These are phyloP conservation scores for Blastomyces percursus DNA, from an alignment of 2,329 filamentous ascomycete genomes.

Conservation along the genomic window DNA sequence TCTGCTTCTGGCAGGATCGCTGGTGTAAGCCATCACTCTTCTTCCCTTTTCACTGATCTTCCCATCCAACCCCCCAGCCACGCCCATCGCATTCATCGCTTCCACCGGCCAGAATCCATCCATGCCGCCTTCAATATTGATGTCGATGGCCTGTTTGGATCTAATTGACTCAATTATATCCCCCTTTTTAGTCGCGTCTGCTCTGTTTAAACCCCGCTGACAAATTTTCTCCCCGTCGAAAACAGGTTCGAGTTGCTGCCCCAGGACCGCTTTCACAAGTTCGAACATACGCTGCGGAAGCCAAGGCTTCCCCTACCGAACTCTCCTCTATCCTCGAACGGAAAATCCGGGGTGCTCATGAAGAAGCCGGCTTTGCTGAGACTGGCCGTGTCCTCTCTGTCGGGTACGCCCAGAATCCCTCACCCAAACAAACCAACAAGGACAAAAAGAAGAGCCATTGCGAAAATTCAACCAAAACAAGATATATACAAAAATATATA, in stretches of 20 bases:
- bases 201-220: slow-evolving; percentile 29
- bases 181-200: slow-evolving; percentile 8
- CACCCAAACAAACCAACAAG: slow-evolving; percentile 7
- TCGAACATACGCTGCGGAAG: slow-evolving; percentile 83
- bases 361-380: slow-evolving; percentile 93
- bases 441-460: slow-evolving; percentile 17
- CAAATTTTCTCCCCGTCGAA: slow-evolving; percentile 29
- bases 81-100: slow-evolving; percentile 29
- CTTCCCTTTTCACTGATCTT: slow-evolving; percentile 32
- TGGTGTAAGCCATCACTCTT: slow-evolving; percentile 65
- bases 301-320: slow-evolving; percentile 93
- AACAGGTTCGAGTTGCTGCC: slow-evolving; percentile 73
- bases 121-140: slow-evolving; percentile 23
- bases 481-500: background rate
- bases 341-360: slow-evolving; percentile 95
- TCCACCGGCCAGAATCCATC: slow-evolving; percentile 24
- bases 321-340: slow-evolving; percentile 99
- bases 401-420: slow-evolving; percentile 58
- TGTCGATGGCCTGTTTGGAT: slow-evolving; percentile 18
- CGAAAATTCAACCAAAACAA: background rate
- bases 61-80: slow-evolving; percentile 12
- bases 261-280: slow-evolving; percentile 64
- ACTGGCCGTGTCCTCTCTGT: slow-evolving; percentile 97
- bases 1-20: slow-evolving; percentile 84
- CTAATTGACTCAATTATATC: slow-evolving; percentile 16